A percentile compares a stretch with the other conserved stretches of the same genome.
These are phyloP conservation scores for Plasmodium vivax DNA, from an alignment of 169 alveolate genomes.

Conservation along the genomic window DNA sequence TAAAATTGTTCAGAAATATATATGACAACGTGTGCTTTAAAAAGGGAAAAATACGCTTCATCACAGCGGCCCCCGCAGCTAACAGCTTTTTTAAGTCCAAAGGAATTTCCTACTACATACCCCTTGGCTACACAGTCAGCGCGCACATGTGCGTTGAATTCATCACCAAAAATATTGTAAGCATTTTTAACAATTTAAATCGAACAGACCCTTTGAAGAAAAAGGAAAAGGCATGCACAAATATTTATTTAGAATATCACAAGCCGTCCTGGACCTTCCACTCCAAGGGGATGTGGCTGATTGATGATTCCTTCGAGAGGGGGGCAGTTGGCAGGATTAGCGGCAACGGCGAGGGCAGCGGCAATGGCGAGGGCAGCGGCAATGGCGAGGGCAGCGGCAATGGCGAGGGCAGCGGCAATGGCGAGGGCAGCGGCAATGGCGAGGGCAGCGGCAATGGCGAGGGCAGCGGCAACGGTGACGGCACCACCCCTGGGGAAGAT, in stretches of 20 bases:
- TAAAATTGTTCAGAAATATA: slow-evolving; percentile 75
- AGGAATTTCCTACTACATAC: slow-evolving; percentile 63
- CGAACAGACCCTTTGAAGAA: slow-evolving; percentile 1
- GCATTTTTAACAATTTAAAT: slow-evolving; percentile 28
- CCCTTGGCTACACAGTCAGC: slow-evolving; percentile 34
- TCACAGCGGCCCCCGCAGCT: slow-evolving; percentile 85
- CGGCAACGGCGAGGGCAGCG: too few relatives aligned
- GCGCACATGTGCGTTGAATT: slow-evolving; percentile 63
- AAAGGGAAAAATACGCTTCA: slow-evolving; percentile 71
- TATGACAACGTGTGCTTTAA: slow-evolving; percentile 43
- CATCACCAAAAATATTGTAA: slow-evolving; percentile 36
- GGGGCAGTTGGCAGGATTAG: too few relatives aligned
- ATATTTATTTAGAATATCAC: slow-evolving; percentile 61
- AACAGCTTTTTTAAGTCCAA: slow-evolving; percentile 79
- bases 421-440: too few relatives aligned
- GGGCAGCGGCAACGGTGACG: too few relatives aligned
- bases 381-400: too few relatives aligned
- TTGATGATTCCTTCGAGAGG: neutral
- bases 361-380: too few relatives aligned
- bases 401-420: too few relatives aligned
- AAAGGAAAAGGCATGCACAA: neutral
- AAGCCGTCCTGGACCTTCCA: slow-evolving; percentile 73
- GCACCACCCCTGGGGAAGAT: neutral
- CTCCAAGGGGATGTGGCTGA: slow-evolving; percentile 72
- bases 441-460: too few relatives aligned